Evolutionary conservation across 2,329 filamentous ascomycete genomes (phyloP).

Genomic region (Amesomyces nigricolor): DNA sequence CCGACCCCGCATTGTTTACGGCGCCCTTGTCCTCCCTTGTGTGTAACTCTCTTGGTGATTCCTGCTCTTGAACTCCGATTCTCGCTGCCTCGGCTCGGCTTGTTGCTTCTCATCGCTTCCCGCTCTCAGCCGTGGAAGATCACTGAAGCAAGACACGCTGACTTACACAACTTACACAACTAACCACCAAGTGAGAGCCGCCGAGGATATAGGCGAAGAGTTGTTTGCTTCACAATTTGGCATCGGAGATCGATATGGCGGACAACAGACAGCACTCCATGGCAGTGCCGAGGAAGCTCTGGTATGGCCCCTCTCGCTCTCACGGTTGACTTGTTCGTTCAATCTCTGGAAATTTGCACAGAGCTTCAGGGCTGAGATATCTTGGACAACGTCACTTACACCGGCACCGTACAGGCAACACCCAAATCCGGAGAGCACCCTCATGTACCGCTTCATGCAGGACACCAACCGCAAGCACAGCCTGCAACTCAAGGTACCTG

Average conservation of each 20-base stretch:
- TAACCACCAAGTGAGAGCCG: too few relatives aligned
- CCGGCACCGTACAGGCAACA: constrained; percentile 44
- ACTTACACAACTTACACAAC: background rate
- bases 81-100: constrained; percentile 5
- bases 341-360: background rate
- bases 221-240: constrained; percentile 1
- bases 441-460: constrained; percentile 64
- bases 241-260: constrained; percentile 8
- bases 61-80: background rate
- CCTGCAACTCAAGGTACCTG: constrained; percentile 55
- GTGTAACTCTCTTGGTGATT: background rate
- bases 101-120: background rate
- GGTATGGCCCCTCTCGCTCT: constrained; percentile 27
- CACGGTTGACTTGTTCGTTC: background rate
- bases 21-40: background rate
- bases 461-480: constrained; percentile 53
- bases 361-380: background rate
- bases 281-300: constrained; percentile 54
- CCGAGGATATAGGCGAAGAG: too few relatives aligned
- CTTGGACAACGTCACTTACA: background rate
- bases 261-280: background rate
- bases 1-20: constrained; percentile 10
- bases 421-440: constrained; percentile 53
- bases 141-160: background rate
- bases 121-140: too few relatives aligned